Evolutionary conservation across 2,329 filamentous ascomycete genomes (phyloP).

Genomic region (Colletotrichum tanaceti): DNA sequence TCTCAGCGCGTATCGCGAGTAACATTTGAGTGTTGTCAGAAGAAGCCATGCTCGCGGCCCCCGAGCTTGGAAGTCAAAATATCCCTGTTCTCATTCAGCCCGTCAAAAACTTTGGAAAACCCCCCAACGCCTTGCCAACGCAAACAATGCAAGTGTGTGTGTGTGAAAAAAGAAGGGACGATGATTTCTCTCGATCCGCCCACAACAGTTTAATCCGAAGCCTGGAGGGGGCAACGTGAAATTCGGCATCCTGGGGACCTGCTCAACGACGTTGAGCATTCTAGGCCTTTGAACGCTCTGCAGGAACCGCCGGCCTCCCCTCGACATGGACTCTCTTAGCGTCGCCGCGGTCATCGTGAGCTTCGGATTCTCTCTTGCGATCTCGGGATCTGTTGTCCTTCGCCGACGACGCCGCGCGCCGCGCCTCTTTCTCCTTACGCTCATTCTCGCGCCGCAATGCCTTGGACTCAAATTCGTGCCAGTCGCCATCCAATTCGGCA

Average conservation of each 20-base stretch:
- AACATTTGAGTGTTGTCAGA: slow-evolving; percentile 4
- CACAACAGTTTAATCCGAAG: not conserved
- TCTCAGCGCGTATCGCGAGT: not conserved
- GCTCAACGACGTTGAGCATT: slow-evolving; percentile 3
- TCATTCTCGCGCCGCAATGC: slow-evolving; percentile 91
- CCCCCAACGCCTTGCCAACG: slow-evolving; percentile 39
- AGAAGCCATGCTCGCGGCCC: not conserved
- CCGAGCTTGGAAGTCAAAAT: slow-evolving; percentile 2
- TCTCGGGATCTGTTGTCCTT: slow-evolving; percentile 53
- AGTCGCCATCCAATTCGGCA: slow-evolving; percentile 86
- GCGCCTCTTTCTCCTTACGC: slow-evolving; percentile 67
- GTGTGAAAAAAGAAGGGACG: slow-evolving; percentile 3
- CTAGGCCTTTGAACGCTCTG: slow-evolving; percentile 34
- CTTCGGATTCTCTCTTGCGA: slow-evolving; percentile 54
- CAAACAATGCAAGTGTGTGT: slow-evolving; percentile 35
- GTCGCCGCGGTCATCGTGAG: slow-evolving; percentile 47
- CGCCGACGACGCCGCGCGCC: slow-evolving; percentile 51
- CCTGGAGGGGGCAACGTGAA: not conserved
- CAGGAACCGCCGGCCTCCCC: slow-evolving; percentile 27
- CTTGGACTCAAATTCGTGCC: slow-evolving; percentile 99
- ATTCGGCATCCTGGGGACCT: not conserved
- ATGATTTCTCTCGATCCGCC: not conserved
- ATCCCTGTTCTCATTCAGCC: slow-evolving; percentile 23
- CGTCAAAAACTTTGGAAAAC: slow-evolving; percentile 1
- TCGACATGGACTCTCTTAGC: slow-evolving; percentile 46